Conservation (phyloP, 805 yeast species). For the Deakozyma indianensis region DNA sequence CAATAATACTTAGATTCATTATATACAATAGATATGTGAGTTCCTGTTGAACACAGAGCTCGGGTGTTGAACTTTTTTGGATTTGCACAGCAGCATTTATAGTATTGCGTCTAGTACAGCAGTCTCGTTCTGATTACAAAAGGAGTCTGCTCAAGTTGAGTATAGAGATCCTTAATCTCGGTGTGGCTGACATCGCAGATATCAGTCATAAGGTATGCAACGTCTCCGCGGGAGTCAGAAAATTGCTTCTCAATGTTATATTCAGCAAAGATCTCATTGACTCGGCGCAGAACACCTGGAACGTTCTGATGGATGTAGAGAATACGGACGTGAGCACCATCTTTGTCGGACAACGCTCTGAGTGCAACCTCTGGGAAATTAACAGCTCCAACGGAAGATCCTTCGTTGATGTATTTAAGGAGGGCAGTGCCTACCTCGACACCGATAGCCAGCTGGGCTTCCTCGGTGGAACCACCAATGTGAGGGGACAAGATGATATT, state of each 20-base stretch:
- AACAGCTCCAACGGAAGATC: constrained; percentile 86
- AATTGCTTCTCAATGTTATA: constrained; percentile 97
- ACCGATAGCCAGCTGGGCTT: constrained; percentile 97
- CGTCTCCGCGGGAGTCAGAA: constrained; percentile 91
- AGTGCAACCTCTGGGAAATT: constrained; percentile 97
- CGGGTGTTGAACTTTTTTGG: not conserved
- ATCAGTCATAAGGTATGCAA: constrained; percentile 97
- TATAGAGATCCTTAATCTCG: constrained; percentile 74
- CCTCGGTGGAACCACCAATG: constrained; percentile 98
- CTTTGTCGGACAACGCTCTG: constrained; percentile 80
- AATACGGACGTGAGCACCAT: constrained; percentile 72
- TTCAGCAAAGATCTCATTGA: constrained; percentile 84
- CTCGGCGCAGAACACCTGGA: constrained; percentile 96
- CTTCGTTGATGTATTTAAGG: constrained; percentile 89
- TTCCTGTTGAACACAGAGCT: not conserved
- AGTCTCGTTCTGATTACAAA: constrained; percentile 85
- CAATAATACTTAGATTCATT: no score
- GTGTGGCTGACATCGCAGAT: constrained; percentile 69
- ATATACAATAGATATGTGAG: not conserved
- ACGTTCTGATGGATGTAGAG: constrained; percentile 94
- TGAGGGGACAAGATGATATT: constrained; percentile 93
- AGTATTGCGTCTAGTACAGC: constrained; percentile 59
- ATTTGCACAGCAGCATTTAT: no score
- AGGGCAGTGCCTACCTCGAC: constrained; percentile 81
- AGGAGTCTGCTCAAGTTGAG: constrained; percentile 76